A percentile compares a stretch with the other conserved stretches of the same genome.
Evolutionary conservation across 495 filamentous ascomycete species (phyloP).

Genomic region (Aspergillus avenaceus): DNA sequence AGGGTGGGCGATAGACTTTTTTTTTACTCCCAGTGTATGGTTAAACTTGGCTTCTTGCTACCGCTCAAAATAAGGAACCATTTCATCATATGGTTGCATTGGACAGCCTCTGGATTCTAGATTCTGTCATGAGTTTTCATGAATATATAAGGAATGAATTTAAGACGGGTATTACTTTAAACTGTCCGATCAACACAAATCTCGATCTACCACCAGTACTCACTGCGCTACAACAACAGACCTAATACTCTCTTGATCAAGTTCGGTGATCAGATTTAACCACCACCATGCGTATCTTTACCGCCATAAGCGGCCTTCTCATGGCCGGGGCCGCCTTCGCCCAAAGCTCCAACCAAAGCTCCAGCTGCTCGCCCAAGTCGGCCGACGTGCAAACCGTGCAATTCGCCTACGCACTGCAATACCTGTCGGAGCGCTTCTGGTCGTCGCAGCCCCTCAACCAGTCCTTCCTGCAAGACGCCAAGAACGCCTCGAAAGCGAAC

Average conservation of each 20-base stretch:
- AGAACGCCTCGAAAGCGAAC: conserved; percentile 15
- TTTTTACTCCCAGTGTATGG: not conserved
- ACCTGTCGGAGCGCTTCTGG: conserved; percentile 24
- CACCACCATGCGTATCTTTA: conserved; percentile 18
- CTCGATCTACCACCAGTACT: too few species aligned
- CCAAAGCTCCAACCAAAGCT: conserved; percentile 9
- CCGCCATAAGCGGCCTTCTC: conserved; percentile 14
- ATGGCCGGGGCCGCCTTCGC: conserved; percentile 17
- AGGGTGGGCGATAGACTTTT: conserved; percentile 10
- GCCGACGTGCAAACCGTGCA: conserved; percentile 20
- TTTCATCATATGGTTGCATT: conserved; percentile 24
- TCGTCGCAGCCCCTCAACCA: conserved; percentile 18
- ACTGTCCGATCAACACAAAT: too few species aligned
- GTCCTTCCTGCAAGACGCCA: conserved; percentile 19
- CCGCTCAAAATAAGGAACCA: not conserved
- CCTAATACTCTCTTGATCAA: too few species aligned
- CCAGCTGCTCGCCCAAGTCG: conserved; percentile 18
- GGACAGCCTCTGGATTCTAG: not conserved
- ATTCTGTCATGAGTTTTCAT: not conserved
- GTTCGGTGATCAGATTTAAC: too few species aligned
- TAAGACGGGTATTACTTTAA: too few species aligned
- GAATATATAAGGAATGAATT: not conserved
- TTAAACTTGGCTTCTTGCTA: not conserved
- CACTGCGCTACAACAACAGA: too few species aligned
- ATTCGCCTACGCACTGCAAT: conserved; percentile 23